A percentile compares a stretch with the other conserved stretches of the same genome.
These are phyloP conservation scores for Gremmenia infestans DNA, from an alignment of 2,329 filamentous ascomycete species.

Conservation along the genomic window DNA sequence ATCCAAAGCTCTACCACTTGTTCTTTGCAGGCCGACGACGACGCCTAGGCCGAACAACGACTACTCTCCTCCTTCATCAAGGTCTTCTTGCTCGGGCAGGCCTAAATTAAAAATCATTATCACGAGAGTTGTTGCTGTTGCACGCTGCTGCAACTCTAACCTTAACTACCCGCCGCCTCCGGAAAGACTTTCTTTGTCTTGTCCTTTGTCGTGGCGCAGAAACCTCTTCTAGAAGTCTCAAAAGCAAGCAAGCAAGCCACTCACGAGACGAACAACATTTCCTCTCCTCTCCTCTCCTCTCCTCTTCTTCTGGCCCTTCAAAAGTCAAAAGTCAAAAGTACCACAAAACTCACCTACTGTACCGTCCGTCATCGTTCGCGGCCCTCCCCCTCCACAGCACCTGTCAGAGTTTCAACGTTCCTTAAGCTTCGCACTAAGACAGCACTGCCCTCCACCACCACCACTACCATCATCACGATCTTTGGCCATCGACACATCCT, in stretches of 20 bases:
- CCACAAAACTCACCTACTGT: background rate
- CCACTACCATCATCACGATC: background rate
- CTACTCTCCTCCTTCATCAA: background rate
- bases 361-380: slow-evolving; percentile 8
- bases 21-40: slow-evolving; percentile 1
- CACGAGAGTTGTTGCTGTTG: background rate
- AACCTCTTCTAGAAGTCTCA: background rate
- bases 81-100: background rate
- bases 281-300: background rate
- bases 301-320: background rate
- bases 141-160: background rate
- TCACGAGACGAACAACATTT: slow-evolving; percentile 6
- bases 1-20: slow-evolving; percentile 2
- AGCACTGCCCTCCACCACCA: background rate
- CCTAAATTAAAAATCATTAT: background rate
- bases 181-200: background rate
- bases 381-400: slow-evolving; percentile 3
- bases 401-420: slow-evolving; percentile 7
- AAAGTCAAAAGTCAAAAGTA: background rate
- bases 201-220: background rate
- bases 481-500: slow-evolving; percentile 1
- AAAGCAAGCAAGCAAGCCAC: slow-evolving; percentile 9
- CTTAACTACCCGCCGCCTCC: background rate
- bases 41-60: background rate
- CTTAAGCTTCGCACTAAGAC: slow-evolving; percentile 12